These are phyloP conservation scores for Calonectria hawksworthii DNA, from an alignment of 2,329 filamentous ascomycete genomes.

Conservation along the genomic window DNA sequence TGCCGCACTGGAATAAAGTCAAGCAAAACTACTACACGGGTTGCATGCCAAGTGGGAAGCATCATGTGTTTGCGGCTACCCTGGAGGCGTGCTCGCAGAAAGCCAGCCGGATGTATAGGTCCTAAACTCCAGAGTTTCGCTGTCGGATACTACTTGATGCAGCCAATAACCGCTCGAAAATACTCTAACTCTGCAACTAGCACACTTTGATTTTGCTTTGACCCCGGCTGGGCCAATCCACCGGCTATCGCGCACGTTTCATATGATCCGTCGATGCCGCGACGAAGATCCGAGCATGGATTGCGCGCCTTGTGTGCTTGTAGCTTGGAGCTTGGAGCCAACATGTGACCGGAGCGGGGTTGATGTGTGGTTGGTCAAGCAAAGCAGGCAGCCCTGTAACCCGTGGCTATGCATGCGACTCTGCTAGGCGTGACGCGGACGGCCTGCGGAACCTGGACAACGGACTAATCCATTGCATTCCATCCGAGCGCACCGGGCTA, in stretches of 20 bases:
- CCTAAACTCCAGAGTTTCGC: neutral
- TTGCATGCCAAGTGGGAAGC: neutral
- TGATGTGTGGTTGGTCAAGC: neutral
- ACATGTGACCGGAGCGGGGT: slow-evolving; percentile 27
- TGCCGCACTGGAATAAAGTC: neutral
- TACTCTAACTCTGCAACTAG: neutral
- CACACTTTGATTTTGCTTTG: neutral
- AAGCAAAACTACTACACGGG: neutral
- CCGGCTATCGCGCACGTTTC: slow-evolving; percentile 1
- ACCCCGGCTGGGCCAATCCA: neutral
- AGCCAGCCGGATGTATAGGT: neutral
- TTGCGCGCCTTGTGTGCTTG: neutral
- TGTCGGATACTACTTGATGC: neutral
- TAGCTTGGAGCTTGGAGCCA: neutral
- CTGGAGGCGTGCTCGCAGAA: neutral
- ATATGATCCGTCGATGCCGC: neutral
- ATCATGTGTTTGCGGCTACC: neutral
- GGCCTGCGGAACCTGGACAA: neutral
- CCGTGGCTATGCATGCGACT: neutral
- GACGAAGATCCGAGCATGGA: neutral
- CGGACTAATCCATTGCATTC: neutral
- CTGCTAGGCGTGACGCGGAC: slow-evolving; percentile 6
- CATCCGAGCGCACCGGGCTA: neutral
- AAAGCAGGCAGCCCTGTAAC: neutral
- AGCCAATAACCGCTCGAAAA: neutral